Evolutionary conservation across 306 rosid genomes (phyloP).

Genomic region (Cucurbita argyrosperma): DNA sequence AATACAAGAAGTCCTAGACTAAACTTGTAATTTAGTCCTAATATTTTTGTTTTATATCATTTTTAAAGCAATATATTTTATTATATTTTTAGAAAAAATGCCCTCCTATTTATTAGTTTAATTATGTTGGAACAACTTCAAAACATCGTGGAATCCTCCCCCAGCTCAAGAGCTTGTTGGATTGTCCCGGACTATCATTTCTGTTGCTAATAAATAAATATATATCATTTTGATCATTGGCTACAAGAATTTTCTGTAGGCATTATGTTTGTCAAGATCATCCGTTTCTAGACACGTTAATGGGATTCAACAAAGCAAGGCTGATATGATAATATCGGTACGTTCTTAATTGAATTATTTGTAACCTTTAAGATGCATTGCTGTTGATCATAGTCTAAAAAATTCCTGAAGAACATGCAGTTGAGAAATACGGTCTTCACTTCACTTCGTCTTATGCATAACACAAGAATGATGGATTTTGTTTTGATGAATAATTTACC

Average conservation of each 20-base stretch:
- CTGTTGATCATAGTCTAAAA: neutral
- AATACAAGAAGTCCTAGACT: neutral
- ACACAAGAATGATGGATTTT: neutral
- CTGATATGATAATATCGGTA: conserved; percentile 73
- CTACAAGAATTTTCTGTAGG: conserved; percentile 26
- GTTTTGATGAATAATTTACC: neutral
- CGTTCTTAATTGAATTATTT: conserved; percentile 15
- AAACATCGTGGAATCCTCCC: neutral
- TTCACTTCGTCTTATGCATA: neutral
- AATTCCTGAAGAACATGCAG: neutral
- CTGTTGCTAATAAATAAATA: neutral
- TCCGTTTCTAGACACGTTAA: conserved; percentile 27
- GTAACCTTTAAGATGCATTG: neutral
- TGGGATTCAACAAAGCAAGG: conserved; percentile 54
- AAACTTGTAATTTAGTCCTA: neutral
- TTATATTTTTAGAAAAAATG: neutral
- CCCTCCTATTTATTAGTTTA: neutral
- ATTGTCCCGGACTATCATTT: neutral
- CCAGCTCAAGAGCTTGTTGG: neutral
- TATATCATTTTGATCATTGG: neutral
- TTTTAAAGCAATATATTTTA: neutral
- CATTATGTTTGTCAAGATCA: conserved; percentile 46
- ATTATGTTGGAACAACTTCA: neutral
- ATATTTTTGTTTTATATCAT: neutral
- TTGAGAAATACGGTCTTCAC: neutral